Evolutionary conservation across 1,284 basidiomycete genomes (phyloP), one percentile per base, ranked within the genome.

Genomic region (Mycosarcoma mackinlayi): DNA sequence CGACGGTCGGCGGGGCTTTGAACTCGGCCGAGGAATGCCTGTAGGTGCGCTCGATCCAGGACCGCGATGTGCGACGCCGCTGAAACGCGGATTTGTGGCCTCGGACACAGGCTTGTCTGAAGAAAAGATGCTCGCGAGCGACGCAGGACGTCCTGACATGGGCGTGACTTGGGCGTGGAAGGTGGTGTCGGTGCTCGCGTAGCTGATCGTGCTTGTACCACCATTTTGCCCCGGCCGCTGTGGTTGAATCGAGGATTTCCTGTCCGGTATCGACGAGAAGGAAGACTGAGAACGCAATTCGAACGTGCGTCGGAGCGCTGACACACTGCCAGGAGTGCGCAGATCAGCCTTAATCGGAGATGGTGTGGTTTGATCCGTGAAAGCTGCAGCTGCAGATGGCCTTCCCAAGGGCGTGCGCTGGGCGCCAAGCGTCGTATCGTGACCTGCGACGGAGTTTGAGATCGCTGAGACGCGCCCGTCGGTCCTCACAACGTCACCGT

Each of bases 41-140:
- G 46, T 24, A 5, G 62, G 51, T 21, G 42, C 37, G 5, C 51
- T 39, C 13, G 30, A 18, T 21, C 33, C 54, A 18, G 46, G 45
- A 14, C 25, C 10, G 13, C 48, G 41, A 27, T 30, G 30, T 21
- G 56, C 16, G 5, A 18, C 9, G 24, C 38, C 37, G 41, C 48
- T 52, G 44, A 47, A 37, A 9, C 49, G 56, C 24, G 63, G 30
- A 19, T 55, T 34, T 14, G 28, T 19, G 3, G 46, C 41, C 7
- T 46, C 41, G 1, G 41, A 50, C 4, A 19, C 23, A 4, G 37
- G 31, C 14, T 61, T 53, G 18, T 30, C 18, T 10, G 62, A 54
- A 3, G 62, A 58, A 33, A 78, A 78, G 41, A 78, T 63, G 53
- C 60, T 69, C 37, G 74, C 74, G 2, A 78, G 59, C 24, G 76